Conservation (phyloP, 2,329 filamentous ascomycete species). For the Neofusicoccum cordaticola region DNA sequence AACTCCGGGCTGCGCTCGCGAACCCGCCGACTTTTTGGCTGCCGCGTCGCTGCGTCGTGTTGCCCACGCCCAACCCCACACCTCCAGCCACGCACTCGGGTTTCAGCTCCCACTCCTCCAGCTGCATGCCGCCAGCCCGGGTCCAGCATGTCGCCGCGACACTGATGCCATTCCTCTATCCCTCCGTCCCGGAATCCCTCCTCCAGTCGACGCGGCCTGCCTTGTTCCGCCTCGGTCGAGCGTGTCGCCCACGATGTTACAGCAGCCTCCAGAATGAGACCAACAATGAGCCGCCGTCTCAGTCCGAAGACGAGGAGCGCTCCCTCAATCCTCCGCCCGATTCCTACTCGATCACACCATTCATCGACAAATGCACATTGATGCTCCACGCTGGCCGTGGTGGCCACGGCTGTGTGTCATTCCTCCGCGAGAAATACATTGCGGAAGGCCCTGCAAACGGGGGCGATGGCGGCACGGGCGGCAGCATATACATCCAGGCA, state of each 20-base stretch:
- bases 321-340: conserved; percentile 74
- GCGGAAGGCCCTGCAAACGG: conserved; percentile 89
- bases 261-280: conserved; percentile 22
- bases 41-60: background rate
- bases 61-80: background rate
- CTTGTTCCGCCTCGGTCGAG: conserved; percentile 19
- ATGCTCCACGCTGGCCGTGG: conserved; percentile 76
- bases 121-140: conserved; percentile 13
- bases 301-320: conserved; percentile 38
- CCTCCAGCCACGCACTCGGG: background rate
- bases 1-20: too few relatives aligned
- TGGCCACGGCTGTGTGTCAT: conserved; percentile 91
- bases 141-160: conserved; percentile 23
- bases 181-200: conserved; percentile 34
- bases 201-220: conserved; percentile 9
- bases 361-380: conserved; percentile 81
- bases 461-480: conserved; percentile 87
- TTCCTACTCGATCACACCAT: conserved; percentile 79
- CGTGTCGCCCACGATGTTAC: conserved; percentile 29
- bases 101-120: background rate
- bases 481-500: conserved; percentile 92
- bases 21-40: background rate
- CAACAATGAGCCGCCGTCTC: background rate
- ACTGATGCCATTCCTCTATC: conserved; percentile 47
- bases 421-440: conserved; percentile 86